Conservation (phyloP, 257 asterid species). For the Penstemon newberryi region DNA sequence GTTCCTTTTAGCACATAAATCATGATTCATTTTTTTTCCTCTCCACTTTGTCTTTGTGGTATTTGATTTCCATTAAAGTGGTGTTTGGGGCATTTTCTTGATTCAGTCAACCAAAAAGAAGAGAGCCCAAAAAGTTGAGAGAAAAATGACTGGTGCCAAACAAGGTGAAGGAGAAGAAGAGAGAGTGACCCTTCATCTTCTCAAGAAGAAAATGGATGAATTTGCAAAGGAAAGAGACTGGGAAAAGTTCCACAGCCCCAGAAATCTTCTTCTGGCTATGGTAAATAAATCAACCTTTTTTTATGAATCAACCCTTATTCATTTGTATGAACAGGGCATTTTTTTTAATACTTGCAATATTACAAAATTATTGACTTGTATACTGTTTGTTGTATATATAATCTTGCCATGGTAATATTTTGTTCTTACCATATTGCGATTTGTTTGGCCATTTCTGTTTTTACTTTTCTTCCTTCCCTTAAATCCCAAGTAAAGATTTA, state of each 20-base stretch:
- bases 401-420: too few species aligned
- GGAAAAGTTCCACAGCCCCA: conserved; percentile 64
- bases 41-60: background rate
- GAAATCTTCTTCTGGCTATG: conserved; percentile 61
- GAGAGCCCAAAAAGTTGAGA: background rate
- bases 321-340: too few species aligned
- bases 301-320: too few species aligned
- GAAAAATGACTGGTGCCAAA: background rate
- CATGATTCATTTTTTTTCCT: background rate
- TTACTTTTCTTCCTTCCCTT: background rate
- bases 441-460: background rate
- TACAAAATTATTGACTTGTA: too few species aligned
- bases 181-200: conserved; percentile 35
- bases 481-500: too few species aligned
- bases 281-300: conserved; percentile 25
- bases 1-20: background rate
- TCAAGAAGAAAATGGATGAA: conserved; percentile 48
- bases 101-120: background rate
- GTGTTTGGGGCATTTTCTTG: background rate
- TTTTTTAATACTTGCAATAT: too few species aligned
- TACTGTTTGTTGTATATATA: too few species aligned
- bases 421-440: too few species aligned
- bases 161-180: background rate
- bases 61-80: background rate
- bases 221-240: conserved; percentile 60